These are phyloP conservation scores for Trichoderma asperelloides DNA, from an alignment of 495 filamentous ascomycete genomes.

Conservation along the genomic window DNA sequence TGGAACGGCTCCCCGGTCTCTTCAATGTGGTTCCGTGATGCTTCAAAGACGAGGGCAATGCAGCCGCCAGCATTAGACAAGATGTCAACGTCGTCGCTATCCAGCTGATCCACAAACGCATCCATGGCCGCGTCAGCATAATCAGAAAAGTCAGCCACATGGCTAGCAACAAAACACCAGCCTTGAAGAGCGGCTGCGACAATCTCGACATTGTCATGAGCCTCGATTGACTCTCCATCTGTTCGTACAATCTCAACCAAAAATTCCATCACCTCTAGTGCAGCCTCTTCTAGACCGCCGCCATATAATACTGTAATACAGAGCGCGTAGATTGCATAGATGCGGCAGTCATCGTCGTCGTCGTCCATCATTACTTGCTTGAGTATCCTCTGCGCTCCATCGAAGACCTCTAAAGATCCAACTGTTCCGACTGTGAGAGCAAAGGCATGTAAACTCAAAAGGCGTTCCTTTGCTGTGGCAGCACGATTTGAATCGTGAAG, in stretches of 20 bases:
- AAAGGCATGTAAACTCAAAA: conserved; percentile 65
- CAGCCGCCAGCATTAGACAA: conserved; percentile 66
- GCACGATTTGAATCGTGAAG: conserved; percentile 26
- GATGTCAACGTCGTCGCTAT: conserved; percentile 63
- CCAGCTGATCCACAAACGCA: conserved; percentile 82
- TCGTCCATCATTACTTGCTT: conserved; percentile 66
- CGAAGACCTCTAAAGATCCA: conserved; percentile 61
- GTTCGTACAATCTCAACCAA: conserved; percentile 79
- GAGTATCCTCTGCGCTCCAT: conserved; percentile 51
- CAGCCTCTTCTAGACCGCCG: conserved; percentile 62
- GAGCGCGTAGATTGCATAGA: conserved; percentile 67
- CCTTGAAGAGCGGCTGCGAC: conserved; percentile 77
- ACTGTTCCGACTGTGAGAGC: conserved; percentile 67
- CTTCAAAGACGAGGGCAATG: conserved; percentile 12
- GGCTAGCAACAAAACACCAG: conserved; percentile 82
- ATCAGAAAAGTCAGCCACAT: conserved; percentile 69
- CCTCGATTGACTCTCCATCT: conserved; percentile 68
- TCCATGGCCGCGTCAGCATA: conserved; percentile 70
- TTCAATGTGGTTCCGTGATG: conserved; percentile 50
- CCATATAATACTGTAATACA: conserved; percentile 66
- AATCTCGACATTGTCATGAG: conserved; percentile 63
- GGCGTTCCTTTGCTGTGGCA: conserved; percentile 61
- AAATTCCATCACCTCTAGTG: conserved; percentile 70
- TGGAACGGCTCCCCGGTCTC: conserved; percentile 44
- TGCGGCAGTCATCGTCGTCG: conserved; percentile 54